Evolutionary conservation across 495 filamentous ascomycete genomes (phyloP).

Genomic region (Emericellopsis terricola): DNA sequence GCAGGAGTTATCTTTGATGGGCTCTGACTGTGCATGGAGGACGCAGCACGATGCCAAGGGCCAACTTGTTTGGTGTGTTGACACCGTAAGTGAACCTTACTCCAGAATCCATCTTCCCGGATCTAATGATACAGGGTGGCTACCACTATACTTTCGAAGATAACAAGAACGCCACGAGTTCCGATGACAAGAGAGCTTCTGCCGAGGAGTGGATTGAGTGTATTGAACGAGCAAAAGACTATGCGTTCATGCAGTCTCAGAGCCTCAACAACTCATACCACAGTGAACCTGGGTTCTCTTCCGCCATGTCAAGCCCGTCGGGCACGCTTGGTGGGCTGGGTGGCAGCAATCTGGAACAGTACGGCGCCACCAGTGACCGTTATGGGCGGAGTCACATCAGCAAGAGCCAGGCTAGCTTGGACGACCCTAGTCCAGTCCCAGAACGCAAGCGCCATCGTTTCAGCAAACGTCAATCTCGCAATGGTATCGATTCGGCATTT

Average conservation of each 20-base stretch:
- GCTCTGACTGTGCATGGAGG: slow-evolving; percentile 53
- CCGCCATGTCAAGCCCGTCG: slow-evolving; percentile 53
- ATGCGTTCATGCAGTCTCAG: slow-evolving; percentile 59
- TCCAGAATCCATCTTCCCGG: background rate
- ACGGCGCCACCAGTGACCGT: slow-evolving; percentile 26
- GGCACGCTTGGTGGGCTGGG: slow-evolving; percentile 45
- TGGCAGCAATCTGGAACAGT: slow-evolving; percentile 15
- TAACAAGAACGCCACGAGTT: slow-evolving; percentile 36
- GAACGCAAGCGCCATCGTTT: slow-evolving; percentile 69
- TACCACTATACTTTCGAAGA: slow-evolving; percentile 92
- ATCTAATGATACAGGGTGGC: slow-evolving; percentile 42
- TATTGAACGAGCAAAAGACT: slow-evolving; percentile 64
- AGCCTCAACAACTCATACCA: slow-evolving; percentile 46
- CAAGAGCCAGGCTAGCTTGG: slow-evolving; percentile 35
- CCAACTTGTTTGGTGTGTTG: slow-evolving; percentile 72
- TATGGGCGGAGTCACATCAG: slow-evolving; percentile 30
- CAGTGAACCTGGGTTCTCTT: slow-evolving; percentile 50
- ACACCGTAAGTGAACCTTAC: slow-evolving; percentile 54
- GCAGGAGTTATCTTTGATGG: slow-evolving; percentile 65
- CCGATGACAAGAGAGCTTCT: slow-evolving; percentile 26
- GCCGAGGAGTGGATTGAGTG: slow-evolving; percentile 78
- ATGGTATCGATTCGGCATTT: slow-evolving; percentile 69
- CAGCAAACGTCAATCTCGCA: slow-evolving; percentile 79
- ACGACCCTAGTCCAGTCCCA: slow-evolving; percentile 36
- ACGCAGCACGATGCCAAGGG: slow-evolving; percentile 70